Conservation (phyloP, 1,139 yeast genomes). For the Hemisphaericaspora xylofermentans region DNA sequence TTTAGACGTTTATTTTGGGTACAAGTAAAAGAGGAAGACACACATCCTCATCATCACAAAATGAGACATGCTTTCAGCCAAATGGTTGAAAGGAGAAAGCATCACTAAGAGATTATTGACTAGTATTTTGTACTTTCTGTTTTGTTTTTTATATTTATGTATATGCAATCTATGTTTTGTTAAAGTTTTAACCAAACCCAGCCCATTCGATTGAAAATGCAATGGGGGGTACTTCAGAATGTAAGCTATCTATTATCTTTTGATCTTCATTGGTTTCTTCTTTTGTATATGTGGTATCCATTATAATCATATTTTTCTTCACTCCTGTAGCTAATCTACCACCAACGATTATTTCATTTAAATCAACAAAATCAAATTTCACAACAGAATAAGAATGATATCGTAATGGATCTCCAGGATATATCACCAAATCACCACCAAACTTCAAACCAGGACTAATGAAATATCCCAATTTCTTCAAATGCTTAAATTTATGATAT, state of each 20-base stretch:
- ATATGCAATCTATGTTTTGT: too few species aligned
- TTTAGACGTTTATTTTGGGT: not conserved
- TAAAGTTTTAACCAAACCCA: slow-evolving; percentile 61
- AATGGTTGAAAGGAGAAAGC: not conserved
- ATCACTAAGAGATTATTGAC: too few species aligned
- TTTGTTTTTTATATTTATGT: slow-evolving; percentile 2
- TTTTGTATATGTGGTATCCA: slow-evolving; percentile 18
- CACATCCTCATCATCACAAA: not conserved
- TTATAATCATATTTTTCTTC: slow-evolving; percentile 78
- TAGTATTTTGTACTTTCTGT: too few species aligned
- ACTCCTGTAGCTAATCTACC: slow-evolving; percentile 93
- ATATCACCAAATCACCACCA: slow-evolving; percentile 86
- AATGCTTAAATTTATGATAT: slow-evolving; percentile 28
- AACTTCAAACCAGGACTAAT: slow-evolving; percentile 85
- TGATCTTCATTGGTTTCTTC: slow-evolving; percentile 11
- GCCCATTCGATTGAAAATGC: slow-evolving; percentile 78
- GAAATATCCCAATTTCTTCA: slow-evolving; percentile 51
- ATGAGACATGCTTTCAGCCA: not conserved
- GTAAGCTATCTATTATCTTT: slow-evolving; percentile 7
- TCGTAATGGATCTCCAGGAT: slow-evolving; percentile 92
- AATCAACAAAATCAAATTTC: slow-evolving; percentile 44
- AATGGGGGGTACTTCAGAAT: slow-evolving; percentile 19
- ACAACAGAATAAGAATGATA: slow-evolving; percentile 87
- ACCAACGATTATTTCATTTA: slow-evolving; percentile 67
- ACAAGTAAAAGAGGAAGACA: not conserved